phyloP scores from a whole-genome alignment of 2,329 filamentous ascomycete genomes.

The Periconia digitata region DNA sequence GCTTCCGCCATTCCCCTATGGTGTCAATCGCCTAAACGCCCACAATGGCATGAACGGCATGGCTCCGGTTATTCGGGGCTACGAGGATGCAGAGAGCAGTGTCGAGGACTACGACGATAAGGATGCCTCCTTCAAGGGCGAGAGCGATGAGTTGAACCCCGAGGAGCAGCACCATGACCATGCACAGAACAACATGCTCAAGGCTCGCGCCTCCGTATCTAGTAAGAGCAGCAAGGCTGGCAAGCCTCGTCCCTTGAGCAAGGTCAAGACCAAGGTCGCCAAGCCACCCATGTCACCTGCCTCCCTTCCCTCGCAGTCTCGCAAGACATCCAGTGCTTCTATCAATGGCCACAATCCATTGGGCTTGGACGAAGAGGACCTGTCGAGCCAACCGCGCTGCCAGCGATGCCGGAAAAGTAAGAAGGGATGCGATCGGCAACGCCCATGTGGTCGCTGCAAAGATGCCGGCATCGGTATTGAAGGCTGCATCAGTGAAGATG shows the following conservation, averaged over 20 bases:
- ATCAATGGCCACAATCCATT: slow-evolving; percentile 64
- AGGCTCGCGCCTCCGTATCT: slow-evolving; percentile 41
- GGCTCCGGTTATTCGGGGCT: slow-evolving; percentile 49
- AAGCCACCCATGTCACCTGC: slow-evolving; percentile 56
- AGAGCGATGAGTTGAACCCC: slow-evolving; percentile 51
- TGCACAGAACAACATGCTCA: slow-evolving; percentile 45
- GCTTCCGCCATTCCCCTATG: slow-evolving; percentile 41
- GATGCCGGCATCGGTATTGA: slow-evolving; percentile 93
- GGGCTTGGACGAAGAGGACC: slow-evolving; percentile 76
- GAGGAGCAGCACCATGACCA: slow-evolving; percentile 41
- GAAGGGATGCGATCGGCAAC: slow-evolving; percentile 96
- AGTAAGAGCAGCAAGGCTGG: slow-evolving; percentile 44
- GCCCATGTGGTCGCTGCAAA: slow-evolving; percentile 91
- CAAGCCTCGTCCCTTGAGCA: slow-evolving; percentile 49
- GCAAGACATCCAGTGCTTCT: slow-evolving; percentile 75
- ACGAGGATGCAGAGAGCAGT: slow-evolving; percentile 56
- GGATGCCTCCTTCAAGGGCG: slow-evolving; percentile 57
- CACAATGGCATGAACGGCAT: slow-evolving; percentile 16
- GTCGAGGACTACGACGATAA: slow-evolving; percentile 61
- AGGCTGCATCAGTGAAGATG: slow-evolving; percentile 95
- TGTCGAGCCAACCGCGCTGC: slow-evolving; percentile 94
- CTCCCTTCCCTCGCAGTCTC: slow-evolving; percentile 68
- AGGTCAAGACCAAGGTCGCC: slow-evolving; percentile 53
- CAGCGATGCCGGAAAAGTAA: slow-evolving; percentile 99
- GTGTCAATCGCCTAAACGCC: slow-evolving; percentile 21